Evolutionary conservation across 768 basidiomycete genomes (phyloP), one percentile per base, ranked within the genome.

Genomic region (Suillus placidus): DNA sequence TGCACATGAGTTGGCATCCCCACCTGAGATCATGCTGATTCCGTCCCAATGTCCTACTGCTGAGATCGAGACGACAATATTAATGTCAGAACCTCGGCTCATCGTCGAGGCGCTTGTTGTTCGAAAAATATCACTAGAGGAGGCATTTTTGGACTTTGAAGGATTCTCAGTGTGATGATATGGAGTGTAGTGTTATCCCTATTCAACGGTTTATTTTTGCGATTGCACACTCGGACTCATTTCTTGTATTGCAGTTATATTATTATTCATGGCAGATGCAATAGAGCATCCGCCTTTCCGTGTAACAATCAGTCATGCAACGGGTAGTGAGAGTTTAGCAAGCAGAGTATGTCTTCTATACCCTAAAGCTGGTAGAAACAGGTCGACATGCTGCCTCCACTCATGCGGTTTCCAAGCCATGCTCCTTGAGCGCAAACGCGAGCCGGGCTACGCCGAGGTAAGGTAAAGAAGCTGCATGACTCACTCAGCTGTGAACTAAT

Each of bases 41-140:
- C 16, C 14, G 9, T 23, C 23, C 23, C 45, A 34, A 43, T 45
- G 42, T 49, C 65, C 71, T n/a, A 68, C 68, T 26, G 70, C 65
- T 8, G 40, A 43, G 42, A 12, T 30, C 13, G 30, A 8, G 58
- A 51, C 6, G 49, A 42, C 13, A 47, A 26, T 26, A 26, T 26
- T 26, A 26, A 34, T 10, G 32, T 32, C 20, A 10, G 81, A 83
- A 60, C 82, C 85, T 38, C 80, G 90, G n/a, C 79, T 89, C 5
- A 93, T 94, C 56, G 91, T 93, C 12, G 92, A 95, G 74, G 93
- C 87, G 2, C 81, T 94, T 37, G 88, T 95, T 2, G 87, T 93
- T 23, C 83, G 91, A 55, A 92, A 94, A 75, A 80, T 93, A 78
- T 87, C 88, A 20, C 71, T 89, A 2, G 90, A 91, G 64, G 93